These are phyloP conservation scores for Carex myosuroides DNA, from an alignment of 176 grass and related monocot genomes.

Conservation along the genomic window DNA sequence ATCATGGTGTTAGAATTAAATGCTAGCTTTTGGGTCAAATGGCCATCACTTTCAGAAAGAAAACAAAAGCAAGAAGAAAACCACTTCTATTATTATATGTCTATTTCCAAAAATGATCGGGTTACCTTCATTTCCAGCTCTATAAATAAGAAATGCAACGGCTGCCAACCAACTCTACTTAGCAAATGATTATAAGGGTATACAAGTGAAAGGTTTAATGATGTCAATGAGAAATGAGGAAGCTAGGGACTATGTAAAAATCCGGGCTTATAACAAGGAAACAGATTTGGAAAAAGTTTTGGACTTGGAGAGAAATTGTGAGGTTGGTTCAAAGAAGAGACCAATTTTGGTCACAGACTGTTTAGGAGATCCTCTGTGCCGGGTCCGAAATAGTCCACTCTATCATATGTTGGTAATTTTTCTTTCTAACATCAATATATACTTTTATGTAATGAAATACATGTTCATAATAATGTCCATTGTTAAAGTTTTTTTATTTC, in stretches of 20 bases:
- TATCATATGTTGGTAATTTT: slow-evolving; percentile 17
- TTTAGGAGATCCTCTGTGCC: slow-evolving; percentile 21
- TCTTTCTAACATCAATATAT: not conserved
- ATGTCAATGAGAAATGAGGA: not conserved
- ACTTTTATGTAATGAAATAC: not conserved
- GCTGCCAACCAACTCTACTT: slow-evolving; percentile 6
- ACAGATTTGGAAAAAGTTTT: slow-evolving; percentile 15
- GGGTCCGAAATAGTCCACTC: slow-evolving; percentile 9
- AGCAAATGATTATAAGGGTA: not conserved
- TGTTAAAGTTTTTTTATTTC: not conserved
- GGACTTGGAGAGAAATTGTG: slow-evolving; percentile 27
- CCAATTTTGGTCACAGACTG: slow-evolving; percentile 16
- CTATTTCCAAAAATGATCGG: slow-evolving; percentile 18
- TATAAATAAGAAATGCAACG: slow-evolving; percentile 21
- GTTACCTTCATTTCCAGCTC: not conserved
- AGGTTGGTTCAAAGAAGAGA: slow-evolving; percentile 23
- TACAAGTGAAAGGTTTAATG: not conserved
- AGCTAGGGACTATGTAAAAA: not conserved
- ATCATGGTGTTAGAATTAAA: not conserved
- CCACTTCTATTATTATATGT: slow-evolving; percentile 11
- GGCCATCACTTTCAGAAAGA: not conserved
- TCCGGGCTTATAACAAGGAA: not conserved
- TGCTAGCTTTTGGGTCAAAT: not conserved
- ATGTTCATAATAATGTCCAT: not conserved
- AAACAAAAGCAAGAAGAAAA: slow-evolving; percentile 7